These are phyloP conservation scores for Penicillium concentricum DNA, from an alignment of 2,329 filamentous ascomycete genomes.

Conservation along the genomic window DNA sequence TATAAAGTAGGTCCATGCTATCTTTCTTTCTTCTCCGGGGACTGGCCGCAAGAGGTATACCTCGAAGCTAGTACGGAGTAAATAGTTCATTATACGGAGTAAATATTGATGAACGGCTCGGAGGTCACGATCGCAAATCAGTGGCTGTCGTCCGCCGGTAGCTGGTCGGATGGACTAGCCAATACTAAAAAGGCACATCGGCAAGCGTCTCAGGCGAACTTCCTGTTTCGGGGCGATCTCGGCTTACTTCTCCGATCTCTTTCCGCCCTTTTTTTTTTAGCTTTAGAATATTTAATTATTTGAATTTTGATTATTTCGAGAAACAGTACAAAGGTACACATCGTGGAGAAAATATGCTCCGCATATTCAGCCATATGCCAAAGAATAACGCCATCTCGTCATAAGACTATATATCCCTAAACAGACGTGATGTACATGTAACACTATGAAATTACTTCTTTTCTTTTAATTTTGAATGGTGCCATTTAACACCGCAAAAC, in stretches of 20 bases:
- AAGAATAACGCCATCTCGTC: conserved; percentile 7
- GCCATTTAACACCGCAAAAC: conserved; percentile 2
- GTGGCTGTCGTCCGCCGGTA: conserved; percentile 1
- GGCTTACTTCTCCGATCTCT: conserved; percentile 15
- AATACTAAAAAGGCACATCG: conserved; percentile 5
- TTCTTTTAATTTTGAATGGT: not conserved
- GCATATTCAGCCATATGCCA: not conserved
- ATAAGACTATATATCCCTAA: not conserved
- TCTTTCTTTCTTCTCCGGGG: not conserved
- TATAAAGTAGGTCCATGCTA: not conserved
- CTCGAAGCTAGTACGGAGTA: not conserved
- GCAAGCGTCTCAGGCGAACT: conserved; percentile 17
- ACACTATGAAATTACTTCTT: not conserved
- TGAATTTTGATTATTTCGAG: not conserved
- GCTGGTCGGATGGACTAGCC: conserved; percentile 10
- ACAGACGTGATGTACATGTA: not conserved
- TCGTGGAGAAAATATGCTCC: not conserved
- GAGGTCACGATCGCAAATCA: conserved; percentile 4
- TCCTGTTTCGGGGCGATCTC: conserved; percentile 27
- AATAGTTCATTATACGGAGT: not conserved
- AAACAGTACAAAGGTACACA: not conserved
- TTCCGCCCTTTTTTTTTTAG: conserved; percentile 1
- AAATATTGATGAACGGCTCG: not conserved
- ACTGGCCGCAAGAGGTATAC: not conserved
- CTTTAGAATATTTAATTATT: not conserved